phyloP scores from a whole-genome alignment of 352 stramenopile genomes.

The Globisporangium mamillatum region DNA sequence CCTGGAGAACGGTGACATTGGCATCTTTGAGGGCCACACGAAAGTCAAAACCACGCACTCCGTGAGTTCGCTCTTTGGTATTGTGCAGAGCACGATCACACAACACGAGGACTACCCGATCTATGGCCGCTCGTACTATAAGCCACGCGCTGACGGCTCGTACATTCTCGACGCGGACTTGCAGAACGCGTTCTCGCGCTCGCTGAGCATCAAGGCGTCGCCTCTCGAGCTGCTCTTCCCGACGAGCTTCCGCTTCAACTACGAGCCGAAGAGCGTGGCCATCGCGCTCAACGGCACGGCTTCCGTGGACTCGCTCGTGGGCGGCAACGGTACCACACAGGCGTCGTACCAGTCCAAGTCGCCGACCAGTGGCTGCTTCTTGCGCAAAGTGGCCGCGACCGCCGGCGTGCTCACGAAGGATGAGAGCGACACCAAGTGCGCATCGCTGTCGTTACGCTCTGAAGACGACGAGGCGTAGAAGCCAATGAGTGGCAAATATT shows the following conservation, averaged over 20 bases:
- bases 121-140: conserved; percentile 44
- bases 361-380: conserved; percentile 31
- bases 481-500: no score
- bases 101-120: conserved; percentile 54
- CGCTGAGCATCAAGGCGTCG: conserved; percentile 15
- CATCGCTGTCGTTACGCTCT: background rate
- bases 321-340: conserved; percentile 33
- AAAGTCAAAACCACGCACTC: conserved; percentile 34
- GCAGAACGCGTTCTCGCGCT: conserved; percentile 40
- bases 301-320: conserved; percentile 31
- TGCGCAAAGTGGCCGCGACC: conserved; percentile 19
- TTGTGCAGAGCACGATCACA: conserved; percentile 19
- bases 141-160: conserved; percentile 25
- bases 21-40: conserved; percentile 42
- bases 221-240: conserved; percentile 18
- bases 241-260: conserved; percentile 25
- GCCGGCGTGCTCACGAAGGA: conserved; percentile 26
- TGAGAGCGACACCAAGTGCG: conserved; percentile 13
- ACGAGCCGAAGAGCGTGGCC: conserved; percentile 23
- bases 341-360: conserved; percentile 23
- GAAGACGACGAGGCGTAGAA: background rate
- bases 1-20: conserved; percentile 37
- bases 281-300: conserved; percentile 30
- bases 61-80: conserved; percentile 22
- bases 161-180: conserved; percentile 48